Percentiles rank a stretch among this genome's conserved stretches.
Conservation (phyloP, 805 yeast species). For the Barnettozyma botsteinii region DNA sequence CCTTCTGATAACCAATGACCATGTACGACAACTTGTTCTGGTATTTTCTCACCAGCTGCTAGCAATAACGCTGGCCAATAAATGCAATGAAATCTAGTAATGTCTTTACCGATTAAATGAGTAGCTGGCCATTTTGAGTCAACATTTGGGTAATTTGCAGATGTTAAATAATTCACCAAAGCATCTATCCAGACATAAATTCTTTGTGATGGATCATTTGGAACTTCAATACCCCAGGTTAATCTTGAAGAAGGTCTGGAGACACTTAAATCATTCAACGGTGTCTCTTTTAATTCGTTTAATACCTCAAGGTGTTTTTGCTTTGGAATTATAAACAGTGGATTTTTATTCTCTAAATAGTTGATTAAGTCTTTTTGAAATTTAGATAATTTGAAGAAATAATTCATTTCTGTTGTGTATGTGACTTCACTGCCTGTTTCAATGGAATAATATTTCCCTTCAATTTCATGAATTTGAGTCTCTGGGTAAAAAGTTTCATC, state of each 20-base stretch:
- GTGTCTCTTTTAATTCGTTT: constrained; percentile 45
- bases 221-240: constrained; percentile 88
- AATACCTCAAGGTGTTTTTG: constrained; percentile 49
- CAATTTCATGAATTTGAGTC: constrained; percentile 46
- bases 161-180: constrained; percentile 73
- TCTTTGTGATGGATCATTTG: constrained; percentile 68
- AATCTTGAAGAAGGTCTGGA: constrained; percentile 78
- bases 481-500: constrained; percentile 95
- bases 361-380: constrained; percentile 51
- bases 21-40: constrained; percentile 77
- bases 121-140: constrained; percentile 31
- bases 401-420: constrained; percentile 75
- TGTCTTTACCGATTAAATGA: constrained; percentile 91
- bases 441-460: constrained; percentile 38
- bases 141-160: constrained; percentile 51
- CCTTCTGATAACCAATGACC: constrained; percentile 93
- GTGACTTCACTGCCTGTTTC: constrained; percentile 77
- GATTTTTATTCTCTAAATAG: constrained; percentile 39
- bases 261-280: constrained; percentile 68
- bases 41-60: constrained; percentile 72
- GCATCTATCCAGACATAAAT: constrained; percentile 99
- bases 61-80: constrained; percentile 91
- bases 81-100: constrained; percentile 78
- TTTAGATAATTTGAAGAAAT: constrained; percentile 71
- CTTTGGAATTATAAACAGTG: constrained; percentile 61